Evolutionary conservation across 2,329 filamentous ascomycete genomes (phyloP), one percentile per base, ranked within the genome.

Genomic region (Aspergillus aculeatus): DNA sequence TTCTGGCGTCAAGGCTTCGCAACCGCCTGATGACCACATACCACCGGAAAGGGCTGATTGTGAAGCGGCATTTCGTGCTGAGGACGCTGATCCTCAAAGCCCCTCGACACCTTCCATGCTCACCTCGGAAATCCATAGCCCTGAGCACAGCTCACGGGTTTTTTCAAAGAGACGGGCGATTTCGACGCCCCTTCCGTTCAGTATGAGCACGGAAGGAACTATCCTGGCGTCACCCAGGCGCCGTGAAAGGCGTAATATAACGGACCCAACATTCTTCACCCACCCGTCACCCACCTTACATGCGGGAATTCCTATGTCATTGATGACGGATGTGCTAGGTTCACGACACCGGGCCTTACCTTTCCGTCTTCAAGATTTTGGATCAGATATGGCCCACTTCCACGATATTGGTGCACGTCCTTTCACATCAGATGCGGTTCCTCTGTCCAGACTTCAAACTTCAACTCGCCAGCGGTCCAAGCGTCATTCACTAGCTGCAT

Each of bases 401-500:
- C 60, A 55, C n/a, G 62, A 65, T 41, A 51, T 38, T 49, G 62
- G 62, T 6, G 59, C 64, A 29, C 67, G 66, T 35, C 68, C 69
- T 21, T 60, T 72, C 32, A 68, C 67, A 24, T 68, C 70, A 14
- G 71, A 73, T 58, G 67, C 69, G 1, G 62, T 69, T 48, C 65
- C 69, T 31, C 59, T 71, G 16, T 69, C 69, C n/a, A 64, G 69
- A 10, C 70, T 69, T 53, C 68, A 73, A 24, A 63, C 68, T 12
- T 69, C 71, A 54, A 56, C 72, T 21, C 73, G 73, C 24, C 75
- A 75, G 57, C 76, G 77, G 56, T 75, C 76, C 47, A 82, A 83
- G 64, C 80, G 84, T 62, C 76, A 82, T 63, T 87, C 85, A 16
- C 79, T 82, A 49, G 79, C 83, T 47, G 79, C 80, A 56, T 87